Base-by-base conservation (phyloP, 2,329 filamentous ascomycete species). In the Xylaria sp. region DNA sequence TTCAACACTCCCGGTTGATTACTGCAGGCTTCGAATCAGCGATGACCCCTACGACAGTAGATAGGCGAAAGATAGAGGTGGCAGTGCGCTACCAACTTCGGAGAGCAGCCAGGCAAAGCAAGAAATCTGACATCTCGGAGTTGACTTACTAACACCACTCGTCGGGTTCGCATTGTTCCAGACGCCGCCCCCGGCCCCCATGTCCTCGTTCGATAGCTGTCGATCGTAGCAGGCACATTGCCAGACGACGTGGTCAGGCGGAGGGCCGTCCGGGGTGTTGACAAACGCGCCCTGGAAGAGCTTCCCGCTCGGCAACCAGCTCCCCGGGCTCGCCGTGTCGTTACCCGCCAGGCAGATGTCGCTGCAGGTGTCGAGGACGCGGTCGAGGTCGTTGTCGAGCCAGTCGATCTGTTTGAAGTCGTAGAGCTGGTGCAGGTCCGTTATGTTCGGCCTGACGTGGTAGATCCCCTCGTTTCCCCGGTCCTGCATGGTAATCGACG, bases 161-260 rank as follows among this genome's bases (percentile, higher is more conserved):
- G 59, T 59, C 4, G 61, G 61, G 22, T 63, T 63, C 17, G 48
- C 61, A 26, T 58, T 58, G 19, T 63, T 60, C 61, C 58, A 63
- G 38, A 58, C 59, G 21, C 61, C 61, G 39, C 54, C 48, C 1
- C 61, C 59, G 9, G 45, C 20, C 0, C 44, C 47, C 16, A 63
- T 48, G 20, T 63, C 58, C 1, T 61, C 34, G 21, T 20, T 41
- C 18, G 58, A 50, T 19, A 61, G 52, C 7, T 48, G 44, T 21
- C 56, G 47, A 46, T 63, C 61, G 18, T 61, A 63, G 19, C 61
- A 63, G 2, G 59, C 50, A 19, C 61, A 61, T 29, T 63, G 59
- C 56, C 61, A 63, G 17, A 61, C 22, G 11, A 63, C 52, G 11
- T 61, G 58, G 22, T 60, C 20, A 1, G 61, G 58, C 2, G 50